Percentiles rank a stretch among this genome's conserved stretches.
phyloP scores from a whole-genome alignment of 2,329 filamentous ascomycete species.

The Microcyclospora tardicrescens region DNA sequence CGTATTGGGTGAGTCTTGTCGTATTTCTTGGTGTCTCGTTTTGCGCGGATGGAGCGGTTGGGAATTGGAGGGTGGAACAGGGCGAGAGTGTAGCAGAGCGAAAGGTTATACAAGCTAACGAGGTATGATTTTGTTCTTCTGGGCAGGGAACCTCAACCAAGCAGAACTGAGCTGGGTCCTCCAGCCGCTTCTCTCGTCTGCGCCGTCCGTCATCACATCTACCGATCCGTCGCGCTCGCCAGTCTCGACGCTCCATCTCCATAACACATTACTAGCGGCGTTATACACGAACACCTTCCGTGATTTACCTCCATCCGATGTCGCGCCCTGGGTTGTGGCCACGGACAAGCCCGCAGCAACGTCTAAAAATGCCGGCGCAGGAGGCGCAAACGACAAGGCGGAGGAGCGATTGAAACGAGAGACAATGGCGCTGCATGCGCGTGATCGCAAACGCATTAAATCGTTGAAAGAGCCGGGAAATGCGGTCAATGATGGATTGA shows the following conservation, averaged over 20 bases:
- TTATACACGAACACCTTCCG: constrained; percentile 47
- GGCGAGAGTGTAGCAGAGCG: background rate
- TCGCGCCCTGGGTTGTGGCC: constrained; percentile 51
- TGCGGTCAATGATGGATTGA: constrained; percentile 11
- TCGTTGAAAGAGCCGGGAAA: constrained; percentile 13
- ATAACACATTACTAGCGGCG: constrained; percentile 48
- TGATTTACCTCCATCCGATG: constrained; percentile 45
- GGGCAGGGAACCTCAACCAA: constrained; percentile 45
- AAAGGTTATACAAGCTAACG: background rate
- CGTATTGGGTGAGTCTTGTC: constrained; percentile 36
- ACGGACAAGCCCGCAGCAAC: constrained; percentile 64
- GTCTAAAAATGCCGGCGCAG: constrained; percentile 41
- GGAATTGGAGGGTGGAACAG: background rate
- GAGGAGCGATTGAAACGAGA: constrained; percentile 52
- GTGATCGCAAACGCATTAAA: constrained; percentile 43
- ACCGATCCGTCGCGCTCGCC: constrained; percentile 9
- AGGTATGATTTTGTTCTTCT: background rate
- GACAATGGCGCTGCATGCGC: constrained; percentile 48
- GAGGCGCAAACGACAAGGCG: constrained; percentile 43
- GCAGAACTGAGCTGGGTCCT: constrained; percentile 46
- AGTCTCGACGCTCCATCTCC: constrained; percentile 34
- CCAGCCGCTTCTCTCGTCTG: constrained; percentile 40
- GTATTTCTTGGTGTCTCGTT: background rate
- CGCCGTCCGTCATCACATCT: constrained; percentile 27
- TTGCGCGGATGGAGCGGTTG: background rate